Evolutionary conservation across 2,329 filamentous ascomycete species (phyloP).

Genomic region (Hymenoscyphus albidus): DNA sequence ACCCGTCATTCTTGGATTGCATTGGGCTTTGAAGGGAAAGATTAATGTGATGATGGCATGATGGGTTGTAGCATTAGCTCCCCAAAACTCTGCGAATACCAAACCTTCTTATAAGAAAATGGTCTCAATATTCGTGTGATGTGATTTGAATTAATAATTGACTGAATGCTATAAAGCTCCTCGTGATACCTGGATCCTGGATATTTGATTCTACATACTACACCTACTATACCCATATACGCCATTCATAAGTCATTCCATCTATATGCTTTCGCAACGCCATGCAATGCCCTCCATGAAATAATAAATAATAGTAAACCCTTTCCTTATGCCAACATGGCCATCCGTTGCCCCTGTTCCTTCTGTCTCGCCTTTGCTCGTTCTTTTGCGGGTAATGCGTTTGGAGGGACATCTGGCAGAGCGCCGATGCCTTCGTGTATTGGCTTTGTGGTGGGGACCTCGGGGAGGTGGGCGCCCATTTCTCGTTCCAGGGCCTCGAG

Average conservation of each 20-base stretch:
- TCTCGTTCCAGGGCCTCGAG: conserved; percentile 75
- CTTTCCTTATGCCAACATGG: conserved; percentile 31
- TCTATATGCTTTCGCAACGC: conserved; percentile 21
- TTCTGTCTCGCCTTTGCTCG: conserved; percentile 29
- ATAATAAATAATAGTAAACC: neutral
- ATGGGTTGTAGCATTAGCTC: neutral
- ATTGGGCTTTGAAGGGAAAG: neutral
- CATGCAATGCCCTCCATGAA: conserved; percentile 25
- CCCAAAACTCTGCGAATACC: neutral
- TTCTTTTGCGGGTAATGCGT: conserved; percentile 24
- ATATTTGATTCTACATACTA: neutral
- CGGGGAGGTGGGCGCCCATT: conserved; percentile 37
- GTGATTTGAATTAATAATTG: neutral
- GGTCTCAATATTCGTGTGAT: neutral
- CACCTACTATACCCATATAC: neutral
- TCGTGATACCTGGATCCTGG: neutral
- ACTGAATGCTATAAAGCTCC: neutral
- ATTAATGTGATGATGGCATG: neutral
- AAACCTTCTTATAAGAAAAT: neutral
- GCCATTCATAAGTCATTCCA: neutral
- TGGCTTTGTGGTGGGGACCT: conserved; percentile 14
- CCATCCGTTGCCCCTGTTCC: conserved; percentile 24
- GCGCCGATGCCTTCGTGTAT: conserved; percentile 43
- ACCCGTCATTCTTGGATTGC: conserved; percentile 3
- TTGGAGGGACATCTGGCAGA: conserved; percentile 26